A percentile compares a stretch with the other conserved stretches of the same genome.
Conservation (phyloP, 257 asterid species). For the Scutellaria barbata region DNA sequence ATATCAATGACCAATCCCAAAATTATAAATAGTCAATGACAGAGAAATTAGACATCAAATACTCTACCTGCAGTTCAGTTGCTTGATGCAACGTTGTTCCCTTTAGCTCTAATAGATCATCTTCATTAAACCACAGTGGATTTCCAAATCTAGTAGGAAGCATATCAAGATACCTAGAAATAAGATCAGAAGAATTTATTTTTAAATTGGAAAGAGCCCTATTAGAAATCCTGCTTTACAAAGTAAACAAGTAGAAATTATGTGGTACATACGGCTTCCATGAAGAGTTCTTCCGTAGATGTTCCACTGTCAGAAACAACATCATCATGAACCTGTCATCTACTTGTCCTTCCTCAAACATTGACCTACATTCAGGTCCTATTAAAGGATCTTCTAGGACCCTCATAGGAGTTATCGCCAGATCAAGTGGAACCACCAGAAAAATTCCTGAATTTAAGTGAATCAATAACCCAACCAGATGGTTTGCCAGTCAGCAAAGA, state of each 20-base stretch:
- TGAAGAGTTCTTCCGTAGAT: conserved; percentile 67
- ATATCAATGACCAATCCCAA: conserved; percentile 1
- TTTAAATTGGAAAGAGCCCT: neutral
- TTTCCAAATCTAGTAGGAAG: conserved; percentile 84
- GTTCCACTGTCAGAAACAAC: conserved; percentile 84
- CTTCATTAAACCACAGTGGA: conserved; percentile 90
- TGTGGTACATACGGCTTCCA: conserved; percentile 84
- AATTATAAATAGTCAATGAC: neutral
- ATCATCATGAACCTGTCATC: conserved; percentile 87
- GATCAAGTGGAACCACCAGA: conserved; percentile 81
- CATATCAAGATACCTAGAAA: conserved; percentile 81
- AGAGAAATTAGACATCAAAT: conserved; percentile 13
- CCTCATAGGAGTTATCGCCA: conserved; percentile 94
- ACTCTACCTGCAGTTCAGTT: conserved; percentile 73
- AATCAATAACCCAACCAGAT: conserved; percentile 16
- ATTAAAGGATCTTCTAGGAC: conserved; percentile 84
- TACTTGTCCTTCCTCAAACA: conserved; percentile 75
- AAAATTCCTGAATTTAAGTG: conserved; percentile 50
- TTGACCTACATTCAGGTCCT: conserved; percentile 86
- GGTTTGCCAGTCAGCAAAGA: conserved; percentile 20
- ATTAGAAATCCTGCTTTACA: neutral
- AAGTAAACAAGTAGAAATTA: conserved; percentile 1
- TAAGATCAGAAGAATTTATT: conserved; percentile 20
- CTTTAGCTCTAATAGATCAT: conserved; percentile 82
- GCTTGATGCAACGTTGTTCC: conserved; percentile 88